phyloP scores from a whole-genome alignment of 1,284 basidiomycete species.

The Ceratobasidium sp. region DNA sequence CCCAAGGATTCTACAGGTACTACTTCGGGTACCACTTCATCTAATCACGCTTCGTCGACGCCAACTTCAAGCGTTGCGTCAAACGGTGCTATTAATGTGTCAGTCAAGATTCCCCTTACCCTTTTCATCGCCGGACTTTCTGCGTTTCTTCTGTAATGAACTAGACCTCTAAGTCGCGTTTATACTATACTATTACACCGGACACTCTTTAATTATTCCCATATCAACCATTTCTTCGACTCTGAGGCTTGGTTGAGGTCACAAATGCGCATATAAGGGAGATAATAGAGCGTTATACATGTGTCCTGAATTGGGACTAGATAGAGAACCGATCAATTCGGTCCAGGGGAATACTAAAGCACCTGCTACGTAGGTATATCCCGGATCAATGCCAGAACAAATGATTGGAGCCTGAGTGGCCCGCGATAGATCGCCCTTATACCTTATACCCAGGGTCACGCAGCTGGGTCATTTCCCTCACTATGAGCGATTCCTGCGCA shows the following conservation, averaged over 20 bases:
- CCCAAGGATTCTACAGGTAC: background rate
- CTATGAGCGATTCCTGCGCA: too few species aligned
- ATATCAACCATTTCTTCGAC: too few species aligned
- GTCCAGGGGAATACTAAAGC: too few species aligned
- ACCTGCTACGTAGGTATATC: too few species aligned
- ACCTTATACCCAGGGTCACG: too few species aligned
- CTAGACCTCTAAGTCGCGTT: background rate
- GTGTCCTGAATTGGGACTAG: background rate
- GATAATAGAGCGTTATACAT: background rate
- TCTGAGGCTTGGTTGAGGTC: too few species aligned
- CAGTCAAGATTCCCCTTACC: background rate
- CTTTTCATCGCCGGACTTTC: background rate
- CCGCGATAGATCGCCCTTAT: too few species aligned
- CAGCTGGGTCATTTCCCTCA: too few species aligned
- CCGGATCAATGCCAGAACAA: too few species aligned
- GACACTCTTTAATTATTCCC: slow-evolving; percentile 6
- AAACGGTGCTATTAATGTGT: background rate
- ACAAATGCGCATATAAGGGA: too few species aligned
- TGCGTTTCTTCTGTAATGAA: background rate
- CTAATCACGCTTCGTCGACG: background rate
- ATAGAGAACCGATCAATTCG: background rate
- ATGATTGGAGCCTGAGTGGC: too few species aligned
- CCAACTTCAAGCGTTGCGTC: background rate
- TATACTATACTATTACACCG: background rate
- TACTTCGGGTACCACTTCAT: background rate